Percentiles rank a stretch among this genome's conserved stretches.
Conservation (phyloP, 805 yeast species). For the Lipomyces sp. region DNA sequence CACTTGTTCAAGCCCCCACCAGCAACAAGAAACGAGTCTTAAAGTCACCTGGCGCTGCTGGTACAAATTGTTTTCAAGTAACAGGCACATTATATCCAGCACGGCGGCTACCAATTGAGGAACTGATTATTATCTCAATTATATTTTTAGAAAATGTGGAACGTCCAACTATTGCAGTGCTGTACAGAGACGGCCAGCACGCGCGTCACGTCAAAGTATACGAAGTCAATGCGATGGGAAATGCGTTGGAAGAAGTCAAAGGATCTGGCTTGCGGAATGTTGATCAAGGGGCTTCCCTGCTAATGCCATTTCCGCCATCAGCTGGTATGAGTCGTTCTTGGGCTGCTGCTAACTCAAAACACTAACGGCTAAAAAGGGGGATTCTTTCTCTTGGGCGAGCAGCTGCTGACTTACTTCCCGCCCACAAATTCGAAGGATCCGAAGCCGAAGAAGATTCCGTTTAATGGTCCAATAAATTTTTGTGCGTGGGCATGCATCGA, state of each 20-base stretch:
- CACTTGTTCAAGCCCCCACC: conserved; percentile 17
- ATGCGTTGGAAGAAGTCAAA: conserved; percentile 14
- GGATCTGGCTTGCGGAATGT: conserved; percentile 26
- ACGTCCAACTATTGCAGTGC: conserved; percentile 32
- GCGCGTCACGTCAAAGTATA: conserved; percentile 33
- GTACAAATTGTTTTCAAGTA: neutral
- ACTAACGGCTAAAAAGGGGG: conserved; percentile 20
- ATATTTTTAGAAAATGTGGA: conserved; percentile 20
- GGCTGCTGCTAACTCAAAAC: neutral
- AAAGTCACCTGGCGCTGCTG: conserved; percentile 7
- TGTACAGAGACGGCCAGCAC: conserved; percentile 31
- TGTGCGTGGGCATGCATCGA: conserved; percentile 35
- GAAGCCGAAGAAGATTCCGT: conserved; percentile 21
- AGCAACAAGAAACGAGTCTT: conserved; percentile 10
- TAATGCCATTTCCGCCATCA: conserved; percentile 22
- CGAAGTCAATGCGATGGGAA: conserved; percentile 24
- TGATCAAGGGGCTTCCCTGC: conserved; percentile 32
- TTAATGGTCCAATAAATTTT: conserved; percentile 30
- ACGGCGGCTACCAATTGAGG: conserved; percentile 32
- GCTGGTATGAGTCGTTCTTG: conserved; percentile 4
- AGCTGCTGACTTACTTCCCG: conserved; percentile 27
- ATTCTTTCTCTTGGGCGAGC: conserved; percentile 35
- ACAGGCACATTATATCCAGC: conserved; percentile 22
- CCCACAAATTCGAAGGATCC: conserved; percentile 9
- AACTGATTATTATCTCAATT: conserved; percentile 24